Evolutionary conservation across 768 basidiomycete genomes (phyloP).

Genomic region (Solioccasus polychromus): DNA sequence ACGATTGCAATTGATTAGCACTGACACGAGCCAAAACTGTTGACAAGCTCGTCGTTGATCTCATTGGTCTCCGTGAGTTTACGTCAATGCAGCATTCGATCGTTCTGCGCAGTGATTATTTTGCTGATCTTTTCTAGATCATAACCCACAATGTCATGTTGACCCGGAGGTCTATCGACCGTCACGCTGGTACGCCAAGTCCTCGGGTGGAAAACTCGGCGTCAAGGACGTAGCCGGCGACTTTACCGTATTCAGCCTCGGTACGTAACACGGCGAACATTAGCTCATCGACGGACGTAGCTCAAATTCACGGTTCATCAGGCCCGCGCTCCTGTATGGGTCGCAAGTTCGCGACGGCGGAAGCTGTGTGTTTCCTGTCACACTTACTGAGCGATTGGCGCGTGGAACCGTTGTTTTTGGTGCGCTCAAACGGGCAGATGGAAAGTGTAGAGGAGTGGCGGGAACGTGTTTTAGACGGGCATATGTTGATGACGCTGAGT

Average conservation of each 20-base stretch:
- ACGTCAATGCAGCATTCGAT: too few species aligned
- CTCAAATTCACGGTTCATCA: conserved; percentile 7
- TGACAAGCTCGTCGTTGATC: conserved; percentile 24
- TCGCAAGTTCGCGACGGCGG: conserved; percentile 49
- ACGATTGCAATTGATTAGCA: too few species aligned
- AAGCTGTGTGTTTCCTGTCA: conserved; percentile 53
- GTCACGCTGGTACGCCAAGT: conserved; percentile 35
- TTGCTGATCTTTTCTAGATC: conserved; percentile 23
- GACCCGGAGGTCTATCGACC: conserved; percentile 37
- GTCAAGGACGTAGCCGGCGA: conserved; percentile 4
- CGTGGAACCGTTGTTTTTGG: conserved; percentile 40
- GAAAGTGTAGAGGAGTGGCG: conserved; percentile 17
- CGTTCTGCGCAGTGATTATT: not conserved
- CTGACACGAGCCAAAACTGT: not conserved
- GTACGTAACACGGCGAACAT: conserved; percentile 1
- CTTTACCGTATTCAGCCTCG: conserved; percentile 18
- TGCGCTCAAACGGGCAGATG: not conserved
- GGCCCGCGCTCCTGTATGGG: conserved; percentile 54
- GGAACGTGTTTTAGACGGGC: conserved; percentile 12
- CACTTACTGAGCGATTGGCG: conserved; percentile 50
- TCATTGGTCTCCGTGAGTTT: conserved; percentile 28
- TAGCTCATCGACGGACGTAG: not conserved
- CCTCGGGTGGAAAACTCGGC: not conserved
- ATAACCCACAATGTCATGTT: conserved; percentile 33
- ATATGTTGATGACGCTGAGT: not conserved